Conservation (phyloP, 2,329 filamentous ascomycete genomes). For the Paraphaeosphaeria sporulosa region DNA sequence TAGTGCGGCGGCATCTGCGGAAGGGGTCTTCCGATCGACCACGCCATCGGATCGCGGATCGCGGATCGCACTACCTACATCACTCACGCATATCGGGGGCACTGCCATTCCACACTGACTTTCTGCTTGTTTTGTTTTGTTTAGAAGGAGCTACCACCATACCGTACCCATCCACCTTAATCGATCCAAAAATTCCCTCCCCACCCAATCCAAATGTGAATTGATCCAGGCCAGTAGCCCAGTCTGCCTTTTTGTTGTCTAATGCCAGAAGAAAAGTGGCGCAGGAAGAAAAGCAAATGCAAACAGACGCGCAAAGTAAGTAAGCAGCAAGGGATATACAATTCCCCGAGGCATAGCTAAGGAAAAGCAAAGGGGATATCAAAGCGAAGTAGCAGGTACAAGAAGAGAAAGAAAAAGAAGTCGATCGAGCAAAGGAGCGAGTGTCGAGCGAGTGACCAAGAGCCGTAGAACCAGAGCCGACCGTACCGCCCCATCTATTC, state of each 20-base stretch:
- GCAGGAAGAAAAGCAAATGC: not conserved
- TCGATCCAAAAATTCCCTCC: not conserved
- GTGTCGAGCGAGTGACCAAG: not conserved
- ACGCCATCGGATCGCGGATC: too few relatives aligned
- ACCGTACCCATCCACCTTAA: not conserved
- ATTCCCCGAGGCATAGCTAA: not conserved
- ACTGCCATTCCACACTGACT: not conserved
- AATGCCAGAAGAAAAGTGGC: conserved; percentile 1
- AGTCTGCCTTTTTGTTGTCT: not conserved
- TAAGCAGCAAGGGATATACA: not conserved
- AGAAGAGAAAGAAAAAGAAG: not conserved
- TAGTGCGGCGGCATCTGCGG: too few relatives aligned
- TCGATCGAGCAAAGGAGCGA: not conserved
- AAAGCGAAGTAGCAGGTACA: conserved; percentile 14
- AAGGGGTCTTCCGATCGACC: too few relatives aligned
- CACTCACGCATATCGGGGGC: not conserved
- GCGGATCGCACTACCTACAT: too few relatives aligned
- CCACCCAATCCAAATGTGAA: not conserved
- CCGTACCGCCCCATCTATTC: not conserved
- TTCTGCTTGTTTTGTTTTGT: not conserved
- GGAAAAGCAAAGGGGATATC: conserved; percentile 15
- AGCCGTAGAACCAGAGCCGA: not conserved
- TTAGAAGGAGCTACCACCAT: not conserved
- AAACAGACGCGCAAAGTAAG: not conserved
- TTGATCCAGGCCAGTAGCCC: not conserved